A percentile compares a stretch with the other conserved stretches of the same genome.
Conservation (phyloP, 163 green algal genomes). For the Chloromonas sp. region DNA sequence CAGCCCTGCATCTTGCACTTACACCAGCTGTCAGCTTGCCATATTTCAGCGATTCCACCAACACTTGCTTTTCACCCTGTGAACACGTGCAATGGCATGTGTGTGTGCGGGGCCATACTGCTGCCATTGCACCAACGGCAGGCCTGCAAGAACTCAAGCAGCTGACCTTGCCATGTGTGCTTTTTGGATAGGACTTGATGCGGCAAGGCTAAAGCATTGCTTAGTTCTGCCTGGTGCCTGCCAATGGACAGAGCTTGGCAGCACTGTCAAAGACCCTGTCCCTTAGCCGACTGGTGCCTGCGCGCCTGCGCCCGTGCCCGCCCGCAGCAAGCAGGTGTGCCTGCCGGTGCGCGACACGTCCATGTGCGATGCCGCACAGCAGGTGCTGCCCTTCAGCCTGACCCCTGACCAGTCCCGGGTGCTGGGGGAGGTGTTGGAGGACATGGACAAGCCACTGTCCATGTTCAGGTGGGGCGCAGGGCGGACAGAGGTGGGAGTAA, state of each 20-base stretch:
- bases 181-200: no score
- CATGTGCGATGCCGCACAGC: not conserved
- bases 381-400: conserved; percentile 49
- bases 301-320: not conserved
- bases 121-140: not conserved
- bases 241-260: not conserved
- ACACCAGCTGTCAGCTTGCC: not conserved
- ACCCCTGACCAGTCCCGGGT: conserved; percentile 63
- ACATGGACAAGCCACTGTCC: conserved; percentile 58
- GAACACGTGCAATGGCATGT: not conserved
- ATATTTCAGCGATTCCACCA: not conserved
- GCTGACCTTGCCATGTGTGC: no score
- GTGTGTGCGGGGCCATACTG: not conserved
- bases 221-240: no score
- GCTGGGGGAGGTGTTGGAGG: conserved; percentile 48
- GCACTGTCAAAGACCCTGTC: not conserved
- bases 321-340: not conserved
- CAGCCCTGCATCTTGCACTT: not conserved
- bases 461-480: conserved; percentile 48
- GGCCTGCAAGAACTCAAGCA: no score
- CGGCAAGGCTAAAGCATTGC: no score
- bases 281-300: not conserved
- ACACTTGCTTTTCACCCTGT: not conserved
- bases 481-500: no score
- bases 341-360: not conserved